Evolutionary conservation across 1,139 yeast genomes (phyloP).

Genomic region (Taiozyma sp.): DNA sequence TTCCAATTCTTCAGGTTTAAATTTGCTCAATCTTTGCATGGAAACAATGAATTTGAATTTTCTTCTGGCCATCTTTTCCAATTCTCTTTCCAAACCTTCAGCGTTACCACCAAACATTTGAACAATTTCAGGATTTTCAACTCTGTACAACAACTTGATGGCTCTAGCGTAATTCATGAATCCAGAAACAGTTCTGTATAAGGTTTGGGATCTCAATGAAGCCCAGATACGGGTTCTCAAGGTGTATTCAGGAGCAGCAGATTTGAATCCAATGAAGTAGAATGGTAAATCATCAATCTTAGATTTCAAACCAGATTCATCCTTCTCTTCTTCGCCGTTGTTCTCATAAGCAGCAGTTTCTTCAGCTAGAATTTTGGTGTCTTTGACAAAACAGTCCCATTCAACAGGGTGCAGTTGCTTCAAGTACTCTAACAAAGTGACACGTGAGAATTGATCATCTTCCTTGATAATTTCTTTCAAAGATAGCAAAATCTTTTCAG

Average conservation of each 20-base stretch:
- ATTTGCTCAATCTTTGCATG: slow-evolving; percentile 97
- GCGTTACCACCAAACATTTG: slow-evolving; percentile 99
- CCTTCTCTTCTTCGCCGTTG: slow-evolving; percentile 66
- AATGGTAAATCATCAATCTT: slow-evolving; percentile 97
- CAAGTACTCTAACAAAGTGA: slow-evolving; percentile 90
- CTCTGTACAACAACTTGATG: slow-evolving; percentile 93
- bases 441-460: slow-evolving; percentile 98
- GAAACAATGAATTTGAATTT: slow-evolving; percentile 96
- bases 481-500: slow-evolving; percentile 92
- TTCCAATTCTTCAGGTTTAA: slow-evolving; percentile 96
- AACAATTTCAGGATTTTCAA: slow-evolving; percentile 97
- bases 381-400: slow-evolving; percentile 99
- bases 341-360: slow-evolving; percentile 87
- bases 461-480: slow-evolving; percentile 97
- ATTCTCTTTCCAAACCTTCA: slow-evolving; percentile 88
- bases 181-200: slow-evolving; percentile 98
- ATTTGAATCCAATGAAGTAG: slow-evolving; percentile 98
- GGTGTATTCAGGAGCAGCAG: slow-evolving; percentile 99
- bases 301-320: slow-evolving; percentile 68
- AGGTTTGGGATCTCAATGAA: slow-evolving; percentile 94
- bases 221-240: slow-evolving; percentile 99
- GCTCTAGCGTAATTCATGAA: slow-evolving; percentile 99
- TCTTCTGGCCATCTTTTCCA: slow-evolving; percentile 99
- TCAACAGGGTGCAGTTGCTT: slow-evolving; percentile 98
- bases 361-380: slow-evolving; percentile 96